A percentile compares a stretch with the other conserved stretches of the same genome.
phyloP scores from a whole-genome alignment of 805 yeast species.

The Cyberlindnera lachancei region DNA sequence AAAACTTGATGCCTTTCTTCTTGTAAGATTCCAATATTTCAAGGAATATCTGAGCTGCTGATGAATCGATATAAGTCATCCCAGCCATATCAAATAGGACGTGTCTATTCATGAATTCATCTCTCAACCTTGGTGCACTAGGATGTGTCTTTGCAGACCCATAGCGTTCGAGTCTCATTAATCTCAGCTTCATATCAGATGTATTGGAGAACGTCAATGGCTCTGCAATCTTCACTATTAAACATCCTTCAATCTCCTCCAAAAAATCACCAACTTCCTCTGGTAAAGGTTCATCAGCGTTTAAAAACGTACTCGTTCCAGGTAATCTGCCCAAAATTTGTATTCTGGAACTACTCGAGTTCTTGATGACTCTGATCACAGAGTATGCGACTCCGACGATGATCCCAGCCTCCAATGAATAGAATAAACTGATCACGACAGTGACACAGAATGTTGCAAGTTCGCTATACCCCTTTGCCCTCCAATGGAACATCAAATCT shows the following conservation, averaged over 20 bases:
- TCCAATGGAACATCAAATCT: conserved; percentile 67
- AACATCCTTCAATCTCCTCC: conserved; percentile 57
- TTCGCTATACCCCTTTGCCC: conserved; percentile 71
- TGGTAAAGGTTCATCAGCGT: conserved; percentile 57
- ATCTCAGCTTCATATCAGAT: conserved; percentile 60
- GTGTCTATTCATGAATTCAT: conserved; percentile 39
- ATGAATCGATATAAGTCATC: conserved; percentile 72
- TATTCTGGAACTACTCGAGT: conserved; percentile 74
- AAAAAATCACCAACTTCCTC: conserved; percentile 20
- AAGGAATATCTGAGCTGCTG: conserved; percentile 65
- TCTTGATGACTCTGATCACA: conserved; percentile 68
- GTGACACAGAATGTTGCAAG: conserved; percentile 62
- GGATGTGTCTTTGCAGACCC: conserved; percentile 76
- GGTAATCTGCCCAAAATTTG: conserved; percentile 71
- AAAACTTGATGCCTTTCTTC: conserved; percentile 46
- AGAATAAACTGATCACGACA: conserved; percentile 52
- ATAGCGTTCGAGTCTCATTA: conserved; percentile 64
- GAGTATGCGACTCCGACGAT: conserved; percentile 81
- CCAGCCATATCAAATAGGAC: conserved; percentile 76
- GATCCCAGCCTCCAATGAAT: conserved; percentile 85
- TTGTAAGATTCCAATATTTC: conserved; percentile 54
- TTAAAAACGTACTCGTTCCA: conserved; percentile 53
- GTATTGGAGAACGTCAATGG: conserved; percentile 85
- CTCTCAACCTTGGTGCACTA: conserved; percentile 49
- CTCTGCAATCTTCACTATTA: conserved; percentile 78